Conservation (phyloP, 1,139 yeast species). For the Yamadazyma triangularis region DNA sequence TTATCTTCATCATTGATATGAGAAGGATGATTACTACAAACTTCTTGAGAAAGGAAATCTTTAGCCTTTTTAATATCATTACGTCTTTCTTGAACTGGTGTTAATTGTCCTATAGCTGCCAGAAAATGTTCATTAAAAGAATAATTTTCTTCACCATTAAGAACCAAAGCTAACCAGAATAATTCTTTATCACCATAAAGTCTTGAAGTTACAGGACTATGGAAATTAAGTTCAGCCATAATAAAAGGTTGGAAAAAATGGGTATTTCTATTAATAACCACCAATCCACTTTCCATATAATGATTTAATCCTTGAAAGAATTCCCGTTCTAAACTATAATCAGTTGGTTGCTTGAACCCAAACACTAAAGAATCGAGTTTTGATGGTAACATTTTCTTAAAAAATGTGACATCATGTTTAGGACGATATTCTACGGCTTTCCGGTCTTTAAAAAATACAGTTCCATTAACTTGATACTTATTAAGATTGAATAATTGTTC, state of each 20-base stretch:
- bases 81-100: conserved; percentile 25
- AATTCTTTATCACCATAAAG: conserved; percentile 64
- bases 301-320: conserved; percentile 32
- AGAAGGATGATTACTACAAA: conserved; percentile 38
- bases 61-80: conserved; percentile 17
- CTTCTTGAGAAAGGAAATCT: conserved; percentile 21
- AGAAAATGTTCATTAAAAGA: conserved; percentile 46
- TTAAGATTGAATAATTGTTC: conserved; percentile 31
- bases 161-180: conserved; percentile 55
- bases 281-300: conserved; percentile 51
- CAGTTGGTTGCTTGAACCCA: conserved; percentile 27
- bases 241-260: conserved; percentile 42
- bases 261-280: conserved; percentile 34
- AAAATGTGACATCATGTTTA: conserved; percentile 24
- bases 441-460: conserved; percentile 48
- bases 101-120: conserved; percentile 49
- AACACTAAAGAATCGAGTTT: conserved; percentile 30
- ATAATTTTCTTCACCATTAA: conserved; percentile 51
- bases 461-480: conserved; percentile 36
- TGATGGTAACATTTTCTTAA: conserved; percentile 36
- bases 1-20: conserved; percentile 32
- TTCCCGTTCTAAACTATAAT: conserved; percentile 24
- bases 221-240: conserved; percentile 39
- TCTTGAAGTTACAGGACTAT: conserved; percentile 33
- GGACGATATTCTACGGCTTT: conserved; percentile 31